Evolutionary conservation across 2,329 filamentous ascomycete genomes (phyloP), one percentile per base, ranked within the genome.

Genomic region (Xylaria sp.): DNA sequence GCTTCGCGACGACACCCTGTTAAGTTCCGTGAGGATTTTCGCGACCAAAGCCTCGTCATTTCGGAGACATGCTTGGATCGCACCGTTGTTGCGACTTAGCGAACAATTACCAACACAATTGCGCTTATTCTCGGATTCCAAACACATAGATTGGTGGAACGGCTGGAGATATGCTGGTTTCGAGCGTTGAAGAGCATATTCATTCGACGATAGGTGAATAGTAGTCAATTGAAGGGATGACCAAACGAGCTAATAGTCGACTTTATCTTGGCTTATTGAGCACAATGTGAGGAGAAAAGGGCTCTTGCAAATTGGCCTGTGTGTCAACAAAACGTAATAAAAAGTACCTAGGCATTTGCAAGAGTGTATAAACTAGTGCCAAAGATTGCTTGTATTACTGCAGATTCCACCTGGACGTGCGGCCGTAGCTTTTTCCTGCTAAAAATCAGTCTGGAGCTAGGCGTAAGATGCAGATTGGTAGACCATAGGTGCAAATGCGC

Each of bases 401-500:
- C 28, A 28, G 6, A 28, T 28, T 28, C 3, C 28, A 2, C 28
- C 28, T 4, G 2, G 28, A 28, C 28, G 28, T 28, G 28, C 28
- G 2, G 28, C 28, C 28, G 3, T 5, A 28, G 6, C 28, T 20
- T 9, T 23, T 54, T 18, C 33, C 31, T 36, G 20, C 36, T 36
- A 51, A 15, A 15, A 28, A 28, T 5, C 28, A 28, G 28, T 28
- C 28, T 28, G 28, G 28, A 28, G 28, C 28, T 28, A 28, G 28
- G 3, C 28, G 28, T 28, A 28, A 3, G 28, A 28, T 28, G 28
- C 28, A 5, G 28, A 28, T 5, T 28, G 28, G 6, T 28, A 28
- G 3, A 28, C n/a, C n/a, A 55, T 7, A 7, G 6, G 58, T 23
- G 25, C 56, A 59, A 63, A 59, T 48, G 48, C 65, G 60, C 55